Evolutionary conservation across 352 stramenopile species (phyloP), one percentile per base, ranked within the genome.

Genomic region (Phytophthora nicotianae): DNA sequence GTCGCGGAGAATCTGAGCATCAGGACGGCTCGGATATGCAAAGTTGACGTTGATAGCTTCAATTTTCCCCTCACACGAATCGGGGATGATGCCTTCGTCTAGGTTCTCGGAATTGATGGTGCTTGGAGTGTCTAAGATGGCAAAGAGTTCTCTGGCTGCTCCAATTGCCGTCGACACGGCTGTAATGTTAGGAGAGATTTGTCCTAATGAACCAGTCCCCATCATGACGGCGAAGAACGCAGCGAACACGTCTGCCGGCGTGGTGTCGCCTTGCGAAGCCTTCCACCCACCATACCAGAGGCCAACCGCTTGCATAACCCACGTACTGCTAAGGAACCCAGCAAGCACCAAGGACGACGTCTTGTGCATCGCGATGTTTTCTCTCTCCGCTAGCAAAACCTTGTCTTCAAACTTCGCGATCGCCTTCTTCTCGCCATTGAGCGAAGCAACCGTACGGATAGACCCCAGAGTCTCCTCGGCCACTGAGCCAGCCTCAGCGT

Each of bases 21-120:
- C 70, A 0, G 79, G 80, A 8, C 89, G 81, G n/a, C 58, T 86
- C 7, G 88, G 89, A 62, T 97, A 97, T 6, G 77, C 67, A 62
- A 97, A 97, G 41, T 78, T 63, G 40, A 96, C 53, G 51, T 87
- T 65, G 11, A 73, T 47, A 29, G 83, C 88, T 14, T 82, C 60
- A 6, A 96, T 77, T 13, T 67, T 68, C 0, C 86, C 85, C 13
- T 65, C 41, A 23, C 68, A 86, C 1, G 38, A 50, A 0, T 67
- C 65, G 2, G 78, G 74, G 7, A 79, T 57, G 11, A 81, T 62
- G 4, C 67, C 76, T 27, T 52, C 54, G 3, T 74, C 66, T 14
- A 79, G 50, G 38, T 74, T 74, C 11, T 68, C 67, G 0, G 84
- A 65, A 54, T 90, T 66, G 37, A 90, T 88, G 2, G 58, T 64